These are phyloP conservation scores for Schizopora paradoxa DNA, from an alignment of 1,284 basidiomycete species.

Conservation along the genomic window DNA sequence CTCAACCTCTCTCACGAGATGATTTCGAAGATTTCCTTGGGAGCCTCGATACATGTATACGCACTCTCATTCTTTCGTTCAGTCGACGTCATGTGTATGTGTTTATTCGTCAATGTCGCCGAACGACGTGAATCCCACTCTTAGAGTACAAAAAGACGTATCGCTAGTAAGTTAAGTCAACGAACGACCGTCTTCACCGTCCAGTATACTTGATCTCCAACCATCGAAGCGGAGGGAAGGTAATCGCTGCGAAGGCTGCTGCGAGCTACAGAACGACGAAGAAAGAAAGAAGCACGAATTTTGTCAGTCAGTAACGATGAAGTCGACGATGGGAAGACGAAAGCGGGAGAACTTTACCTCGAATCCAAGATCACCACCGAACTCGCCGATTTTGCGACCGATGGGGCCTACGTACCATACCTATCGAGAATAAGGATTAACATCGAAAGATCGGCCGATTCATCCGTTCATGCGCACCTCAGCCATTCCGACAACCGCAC, in stretches of 20 bases:
- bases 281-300: background rate
- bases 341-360: conserved; percentile 35
- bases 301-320: background rate
- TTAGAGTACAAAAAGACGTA: too few species aligned
- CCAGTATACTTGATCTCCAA: conserved; percentile 39
- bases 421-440: conserved; percentile 10
- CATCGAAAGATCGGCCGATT: background rate
- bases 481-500: conserved; percentile 47
- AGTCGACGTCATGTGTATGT: too few species aligned
- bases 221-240: conserved; percentile 39
- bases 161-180: too few species aligned
- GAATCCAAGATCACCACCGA: conserved; percentile 54
- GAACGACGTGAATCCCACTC: too few species aligned
- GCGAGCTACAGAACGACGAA: conserved; percentile 32
- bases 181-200: conserved; percentile 24
- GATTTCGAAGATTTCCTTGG: too few species aligned
- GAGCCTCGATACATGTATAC: too few species aligned
- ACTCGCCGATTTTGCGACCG: conserved; percentile 37
- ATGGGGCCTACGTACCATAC: conserved; percentile 51
- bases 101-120: too few species aligned
- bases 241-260: conserved; percentile 37
- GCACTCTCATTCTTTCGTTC: too few species aligned
- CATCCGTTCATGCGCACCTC: conserved; percentile 22
- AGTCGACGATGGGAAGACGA: too few species aligned
- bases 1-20: too few species aligned